These are phyloP conservation scores for Fusarium praegraminearum DNA, from an alignment of 2,329 filamentous ascomycete species.

Conservation along the genomic window DNA sequence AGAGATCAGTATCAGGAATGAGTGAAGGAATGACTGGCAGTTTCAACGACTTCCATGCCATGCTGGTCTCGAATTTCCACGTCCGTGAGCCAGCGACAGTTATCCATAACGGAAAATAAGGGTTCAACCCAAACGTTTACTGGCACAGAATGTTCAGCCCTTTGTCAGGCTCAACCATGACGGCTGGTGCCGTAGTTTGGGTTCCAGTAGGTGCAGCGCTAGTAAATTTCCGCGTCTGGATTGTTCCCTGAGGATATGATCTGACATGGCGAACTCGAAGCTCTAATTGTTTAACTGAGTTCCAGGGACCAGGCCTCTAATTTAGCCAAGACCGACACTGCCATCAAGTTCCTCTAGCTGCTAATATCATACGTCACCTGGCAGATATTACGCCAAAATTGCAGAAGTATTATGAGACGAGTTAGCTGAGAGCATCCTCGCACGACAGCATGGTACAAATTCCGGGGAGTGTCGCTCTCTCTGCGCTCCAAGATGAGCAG, in stretches of 20 bases:
- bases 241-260: slow-evolving; percentile 41
- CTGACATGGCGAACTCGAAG: slow-evolving; percentile 43
- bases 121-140: not conserved
- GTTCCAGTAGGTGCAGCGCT: slow-evolving; percentile 36
- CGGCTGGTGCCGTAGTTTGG: slow-evolving; percentile 37
- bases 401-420: slow-evolving; percentile 25
- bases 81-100: not conserved
- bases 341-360: slow-evolving; percentile 15
- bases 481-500: slow-evolving; percentile 29
- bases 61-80: not conserved
- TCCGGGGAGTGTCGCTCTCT: slow-evolving; percentile 29
- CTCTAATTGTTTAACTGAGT: slow-evolving; percentile 9
- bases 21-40: not conserved
- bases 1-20: slow-evolving; percentile 2
- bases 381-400: slow-evolving; percentile 26
- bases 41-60: not conserved
- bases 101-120: not conserved
- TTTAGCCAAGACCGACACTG: slow-evolving; percentile 21
- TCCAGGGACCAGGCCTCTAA: slow-evolving; percentile 32
- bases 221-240: slow-evolving; percentile 45
- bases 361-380: slow-evolving; percentile 41
- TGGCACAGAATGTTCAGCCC: slow-evolving; percentile 20
- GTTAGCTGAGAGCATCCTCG: slow-evolving; percentile 19
- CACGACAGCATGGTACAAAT: slow-evolving; percentile 25
- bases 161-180: slow-evolving; percentile 31